Evolutionary conservation across 495 filamentous ascomycete genomes (phyloP).

Genomic region (Letharia lupina): DNA sequence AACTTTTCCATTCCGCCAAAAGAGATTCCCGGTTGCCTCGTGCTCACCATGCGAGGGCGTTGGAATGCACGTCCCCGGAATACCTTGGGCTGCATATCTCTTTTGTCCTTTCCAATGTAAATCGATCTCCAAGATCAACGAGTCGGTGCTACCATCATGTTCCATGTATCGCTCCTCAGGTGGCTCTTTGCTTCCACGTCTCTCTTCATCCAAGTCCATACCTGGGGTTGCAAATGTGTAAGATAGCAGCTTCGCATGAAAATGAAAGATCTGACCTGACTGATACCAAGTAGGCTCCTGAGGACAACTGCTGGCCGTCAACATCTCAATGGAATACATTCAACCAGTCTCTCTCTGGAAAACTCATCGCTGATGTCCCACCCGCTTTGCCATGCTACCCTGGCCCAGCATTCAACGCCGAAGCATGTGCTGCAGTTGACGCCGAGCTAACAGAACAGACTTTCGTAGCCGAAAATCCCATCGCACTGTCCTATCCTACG

Average conservation of each 20-base stretch:
- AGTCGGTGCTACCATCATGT: not conserved
- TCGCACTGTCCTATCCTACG: constrained; percentile 31
- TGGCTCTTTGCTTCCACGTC: not conserved
- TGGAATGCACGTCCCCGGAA: not conserved
- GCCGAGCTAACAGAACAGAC: constrained; percentile 27
- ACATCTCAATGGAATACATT: constrained; percentile 33
- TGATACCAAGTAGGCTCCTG: constrained; percentile 26
- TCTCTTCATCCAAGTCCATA: constrained; percentile 2
- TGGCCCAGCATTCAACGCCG: constrained; percentile 26
- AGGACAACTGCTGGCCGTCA: constrained; percentile 37
- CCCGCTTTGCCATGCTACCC: constrained; percentile 50
- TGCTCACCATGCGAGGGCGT: constrained; percentile 11
- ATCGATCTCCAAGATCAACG: not conserved
- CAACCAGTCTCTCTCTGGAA: constrained; percentile 41
- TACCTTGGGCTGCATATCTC: not conserved
- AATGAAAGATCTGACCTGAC: not conserved
- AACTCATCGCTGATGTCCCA: constrained; percentile 44
- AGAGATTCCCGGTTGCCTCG: not conserved
- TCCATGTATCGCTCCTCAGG: not conserved
- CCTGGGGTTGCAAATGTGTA: constrained; percentile 17
- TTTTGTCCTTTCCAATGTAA: not conserved
- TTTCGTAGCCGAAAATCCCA: constrained; percentile 28
- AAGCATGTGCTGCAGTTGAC: constrained; percentile 27
- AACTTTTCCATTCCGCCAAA: too few relatives aligned
- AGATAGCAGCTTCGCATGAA: not conserved